Base-by-base conservation (phyloP, 108 stramenopile species). In the Parmales sp. region DNA sequence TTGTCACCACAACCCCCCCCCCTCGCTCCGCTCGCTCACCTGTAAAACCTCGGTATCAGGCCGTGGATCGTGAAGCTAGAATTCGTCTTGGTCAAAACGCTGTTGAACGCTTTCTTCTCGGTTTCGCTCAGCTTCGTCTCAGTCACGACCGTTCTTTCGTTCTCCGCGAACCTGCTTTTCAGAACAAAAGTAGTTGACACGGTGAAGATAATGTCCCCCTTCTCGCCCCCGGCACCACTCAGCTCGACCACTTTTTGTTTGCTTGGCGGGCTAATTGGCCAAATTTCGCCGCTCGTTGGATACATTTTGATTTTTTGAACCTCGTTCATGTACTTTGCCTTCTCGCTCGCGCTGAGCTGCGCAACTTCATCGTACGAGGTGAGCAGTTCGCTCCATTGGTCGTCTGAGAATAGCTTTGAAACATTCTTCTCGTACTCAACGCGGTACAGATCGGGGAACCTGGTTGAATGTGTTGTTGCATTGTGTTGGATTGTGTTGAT, bases 361-460 rank as follows among this genome's bases (percentile, higher is more conserved):
- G 20, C 23, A 22, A 50, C 23, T 7, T 7, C 6, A 6, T 18
- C n/a, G 20, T 50, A 50, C 49, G 9, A 23, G 20, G 9, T 23
- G 6, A 23, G 20, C n/a, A 50, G 49, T 5, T 50, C 9, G 49
- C 23, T 23, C 49, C 49, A 50, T 5, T 22, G n/a, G n/a, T 7
- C 6, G 6, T 50, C 49, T 18, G 49, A 19, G 49, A 16, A 22
- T 6, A 50, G n/a, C 20, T 9, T 23, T 18, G 11, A 16, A 5
- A 50, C 49, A 50, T 7, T 23, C 49, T 50, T 50, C 49, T 50
- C 49, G 49, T 50, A 50, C 49, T 50, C 49, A 6, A 50, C 49
- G n/a, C 5, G n/a, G 49, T 50, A 50, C n/a, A 50, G 7, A 23
- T 50, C 49, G 49, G 49, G 49, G 49, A 23, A 50, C n/a, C n/a